These are phyloP conservation scores for Canariomyces notabilis DNA, from an alignment of 2,329 filamentous ascomycete genomes.

Conservation along the genomic window DNA sequence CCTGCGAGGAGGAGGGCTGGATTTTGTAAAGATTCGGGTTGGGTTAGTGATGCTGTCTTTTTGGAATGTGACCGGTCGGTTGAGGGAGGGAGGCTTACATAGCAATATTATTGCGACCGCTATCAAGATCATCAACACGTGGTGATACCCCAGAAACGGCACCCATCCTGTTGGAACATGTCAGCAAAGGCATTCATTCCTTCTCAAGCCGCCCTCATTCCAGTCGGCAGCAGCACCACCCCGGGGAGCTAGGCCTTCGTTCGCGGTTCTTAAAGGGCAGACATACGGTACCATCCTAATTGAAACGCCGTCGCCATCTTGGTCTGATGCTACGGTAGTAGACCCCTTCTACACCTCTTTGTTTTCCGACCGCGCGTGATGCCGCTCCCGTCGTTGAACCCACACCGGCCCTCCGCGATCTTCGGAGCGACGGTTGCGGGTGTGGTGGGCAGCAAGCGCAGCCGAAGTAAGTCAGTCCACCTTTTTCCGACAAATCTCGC, in stretches of 20 bases:
- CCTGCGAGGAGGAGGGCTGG: conserved; percentile 86
- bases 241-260: neutral
- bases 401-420: conserved; percentile 25
- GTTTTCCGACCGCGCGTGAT: neutral
- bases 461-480: neutral
- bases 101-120: conserved; percentile 89
- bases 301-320: conserved; percentile 36
- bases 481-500: neutral
- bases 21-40: no score
- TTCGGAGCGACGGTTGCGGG: conserved; percentile 25
- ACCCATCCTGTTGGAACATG: conserved; percentile 47
- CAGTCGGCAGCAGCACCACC: conserved; percentile 1
- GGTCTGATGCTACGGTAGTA: neutral
- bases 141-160: conserved; percentile 67
- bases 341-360: conserved; percentile 7
- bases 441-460: conserved; percentile 5
- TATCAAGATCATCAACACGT: conserved; percentile 97
- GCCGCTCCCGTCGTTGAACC: conserved; percentile 16
- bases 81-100: conserved; percentile 57
- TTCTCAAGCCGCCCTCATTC: neutral
- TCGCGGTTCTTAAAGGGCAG: neutral
- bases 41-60: conserved; percentile 1
- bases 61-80: neutral
- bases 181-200: conserved; percentile 8
- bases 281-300: conserved; percentile 48